Evolutionary conservation across 2,329 filamentous ascomycete genomes (phyloP).

Genomic region (Claviceps purpurea): DNA sequence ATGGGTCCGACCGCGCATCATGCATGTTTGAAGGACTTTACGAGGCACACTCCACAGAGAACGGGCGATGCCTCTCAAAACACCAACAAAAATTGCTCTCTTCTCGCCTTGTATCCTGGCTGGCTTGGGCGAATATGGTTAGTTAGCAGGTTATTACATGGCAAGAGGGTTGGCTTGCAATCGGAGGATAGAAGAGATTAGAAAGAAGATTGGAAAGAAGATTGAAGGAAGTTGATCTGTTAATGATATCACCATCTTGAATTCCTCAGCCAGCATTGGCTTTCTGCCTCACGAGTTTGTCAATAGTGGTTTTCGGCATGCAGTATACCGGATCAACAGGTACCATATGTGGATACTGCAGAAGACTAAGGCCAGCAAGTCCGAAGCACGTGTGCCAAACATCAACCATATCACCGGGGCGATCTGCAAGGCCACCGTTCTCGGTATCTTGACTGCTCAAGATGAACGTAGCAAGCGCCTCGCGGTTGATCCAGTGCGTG

Average conservation of each 20-base stretch:
- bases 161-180: slow-evolving; percentile 35
- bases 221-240: neutral
- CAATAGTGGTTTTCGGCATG: slow-evolving; percentile 56
- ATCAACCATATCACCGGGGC: slow-evolving; percentile 89
- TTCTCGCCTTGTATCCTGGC: slow-evolving; percentile 61
- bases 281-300: slow-evolving; percentile 36
- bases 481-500: slow-evolving; percentile 84
- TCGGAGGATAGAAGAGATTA: neutral
- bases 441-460: slow-evolving; percentile 78
- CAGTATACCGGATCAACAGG: slow-evolving; percentile 83
- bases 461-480: slow-evolving; percentile 70
- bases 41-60: slow-evolving; percentile 13
- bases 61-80: slow-evolving; percentile 15
- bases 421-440: slow-evolving; percentile 73
- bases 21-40: slow-evolving; percentile 14
- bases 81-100: slow-evolving; percentile 28
- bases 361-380: slow-evolving; percentile 71
- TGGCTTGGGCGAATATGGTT: slow-evolving; percentile 33
- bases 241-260: neutral
- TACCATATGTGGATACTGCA: slow-evolving; percentile 63
- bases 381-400: slow-evolving; percentile 94
- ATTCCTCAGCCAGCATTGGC: neutral
- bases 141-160: slow-evolving; percentile 56
- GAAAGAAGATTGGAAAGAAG: neutral
- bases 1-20: too few relatives aligned